phyloP scores from a whole-genome alignment of 768 basidiomycete genomes.

The Rhizopogon roseolus region DNA sequence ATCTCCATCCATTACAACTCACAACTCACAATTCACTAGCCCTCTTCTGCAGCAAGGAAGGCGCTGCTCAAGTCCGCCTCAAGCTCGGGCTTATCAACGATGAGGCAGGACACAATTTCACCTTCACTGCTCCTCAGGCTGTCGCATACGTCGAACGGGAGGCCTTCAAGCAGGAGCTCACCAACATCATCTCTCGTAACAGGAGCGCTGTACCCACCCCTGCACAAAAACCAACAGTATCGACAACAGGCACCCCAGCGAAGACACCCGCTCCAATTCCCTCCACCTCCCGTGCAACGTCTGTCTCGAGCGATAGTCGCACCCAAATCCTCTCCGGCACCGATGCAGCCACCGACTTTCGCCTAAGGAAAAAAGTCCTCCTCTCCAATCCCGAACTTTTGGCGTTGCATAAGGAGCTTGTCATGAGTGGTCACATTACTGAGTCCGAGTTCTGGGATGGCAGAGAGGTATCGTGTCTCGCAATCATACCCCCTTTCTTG shows the following conservation, averaged over 20 bases:
- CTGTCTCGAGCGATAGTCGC: slow-evolving; percentile 51
- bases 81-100: slow-evolving; percentile 68
- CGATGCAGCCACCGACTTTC: slow-evolving; percentile 64
- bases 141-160: slow-evolving; percentile 71
- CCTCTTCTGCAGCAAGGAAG: slow-evolving; percentile 83
- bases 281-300: slow-evolving; percentile 56
- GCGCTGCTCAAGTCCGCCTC: slow-evolving; percentile 71
- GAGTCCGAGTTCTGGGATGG: slow-evolving; percentile 98
- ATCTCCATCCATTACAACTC: not conserved
- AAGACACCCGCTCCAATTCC: slow-evolving; percentile 31
- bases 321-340: slow-evolving; percentile 51
- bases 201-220: slow-evolving; percentile 32
- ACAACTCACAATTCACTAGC: slow-evolving; percentile 33
- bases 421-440: slow-evolving; percentile 77
- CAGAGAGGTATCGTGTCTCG: slow-evolving; percentile 59
- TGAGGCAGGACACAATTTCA: slow-evolving; percentile 78
- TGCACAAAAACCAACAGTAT: slow-evolving; percentile 20
- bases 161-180: slow-evolving; percentile 76
- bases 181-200: slow-evolving; percentile 72
- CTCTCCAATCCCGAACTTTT: slow-evolving; percentile 74
- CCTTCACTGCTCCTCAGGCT: slow-evolving; percentile 64
- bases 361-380: slow-evolving; percentile 74
- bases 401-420: slow-evolving; percentile 81
- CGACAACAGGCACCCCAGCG: slow-evolving; percentile 23
- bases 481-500: slow-evolving; percentile 10